Base-by-base conservation (phyloP, 371 early-diverging fungal species). In the Rhizopus sp. region DNA sequence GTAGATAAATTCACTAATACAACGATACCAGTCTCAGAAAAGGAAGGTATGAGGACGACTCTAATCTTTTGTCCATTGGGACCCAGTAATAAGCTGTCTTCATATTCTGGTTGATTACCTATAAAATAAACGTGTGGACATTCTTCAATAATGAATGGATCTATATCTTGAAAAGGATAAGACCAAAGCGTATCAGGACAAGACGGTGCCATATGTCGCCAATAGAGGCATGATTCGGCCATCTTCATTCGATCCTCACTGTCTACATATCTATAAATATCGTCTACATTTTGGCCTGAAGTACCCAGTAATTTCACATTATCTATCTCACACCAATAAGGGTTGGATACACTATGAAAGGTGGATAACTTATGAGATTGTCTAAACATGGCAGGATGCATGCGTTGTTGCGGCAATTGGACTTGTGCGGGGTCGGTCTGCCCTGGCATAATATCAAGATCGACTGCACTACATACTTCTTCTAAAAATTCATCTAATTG, bases 141-240 rank as follows among this genome's bases (percentile, higher is more conserved):
- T 34, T 64, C 50, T 5, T 70, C 66, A 17, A 97, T 63, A 5
- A 95, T 75, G 59, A 96, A 94, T 1, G 98, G 96, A 59, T 97
- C 98, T 7, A 62, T 64, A 50, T 89, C 85, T 60, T 77, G 76
- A 63, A 88, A 95, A 10, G 98, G 98, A 64, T 93, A 92, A 60
- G 90, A 89, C 88, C 91, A 93, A 37, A 96, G 73, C 4, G 96
- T 96, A 72, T 97, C 98, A 0, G 98, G 98, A 0, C 93, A 88
- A 8, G 94, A 87, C 0, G 98, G 98, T 7, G 94, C 93, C 17
- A 95, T 70, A 53, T 94, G 94, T 16, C 88, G 76, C 93, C 95
- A 94, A 15, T 63, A 64, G 52, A 96, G 62, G 3, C 88, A 88
- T 16, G 64, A 58, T 30, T 81, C 85, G 4, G 93, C 90, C 75